Evolutionary conservation across 768 basidiomycete species (phyloP), one percentile per base, ranked within the genome.

Genomic region (Leccinellum luteum): DNA sequence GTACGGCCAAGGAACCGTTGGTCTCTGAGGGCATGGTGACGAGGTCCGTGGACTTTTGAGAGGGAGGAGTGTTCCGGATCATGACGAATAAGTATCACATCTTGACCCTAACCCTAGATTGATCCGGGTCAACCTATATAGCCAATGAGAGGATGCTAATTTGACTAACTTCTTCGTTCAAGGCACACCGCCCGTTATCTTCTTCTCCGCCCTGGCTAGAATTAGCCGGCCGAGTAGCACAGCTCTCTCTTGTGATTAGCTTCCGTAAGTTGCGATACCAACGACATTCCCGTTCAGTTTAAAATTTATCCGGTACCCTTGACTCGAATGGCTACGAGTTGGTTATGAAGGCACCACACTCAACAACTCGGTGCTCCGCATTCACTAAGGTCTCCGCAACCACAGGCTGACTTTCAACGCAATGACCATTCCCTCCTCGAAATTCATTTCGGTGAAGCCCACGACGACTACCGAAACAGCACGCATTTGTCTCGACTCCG

Each of bases 11-110:
- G 15, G 66, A 52, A 38, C 44, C 45, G 47, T 59, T 56, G 6
- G 59, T 43, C 28, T 59, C 56, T 56, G 54, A 65, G 55, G 63
- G 45, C 70, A 70, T 69, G 27, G 48, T 25, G 48, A 38, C 28
- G 27, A 30, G 14, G 30, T 48, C 17, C 21, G 19, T 21, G 3
- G 35, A 14, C 28, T 14, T 43, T 4, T 35, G 35, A 38, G 52
- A 34, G n/a, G n/a, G n/a, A 47, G 14, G 23, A 23, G 19, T 45
- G 23, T 6, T 9, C 15, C 15, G 44, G 44, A 25, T 47, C 3
- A 25, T 41, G 41, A 41, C 38, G 35, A 35, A 35, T 35, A 14
- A 6, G 23, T 17, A 32, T 4, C 23, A 0, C 27, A n/a, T 25
- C 13, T 30, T 61, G 10, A 62, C 60, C 61, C 55, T 62, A 62